A percentile compares a stretch with the other conserved stretches of the same genome.
Conservation (phyloP, 371 early-diverging fungal species). For the Mucor piriformis region DNA sequence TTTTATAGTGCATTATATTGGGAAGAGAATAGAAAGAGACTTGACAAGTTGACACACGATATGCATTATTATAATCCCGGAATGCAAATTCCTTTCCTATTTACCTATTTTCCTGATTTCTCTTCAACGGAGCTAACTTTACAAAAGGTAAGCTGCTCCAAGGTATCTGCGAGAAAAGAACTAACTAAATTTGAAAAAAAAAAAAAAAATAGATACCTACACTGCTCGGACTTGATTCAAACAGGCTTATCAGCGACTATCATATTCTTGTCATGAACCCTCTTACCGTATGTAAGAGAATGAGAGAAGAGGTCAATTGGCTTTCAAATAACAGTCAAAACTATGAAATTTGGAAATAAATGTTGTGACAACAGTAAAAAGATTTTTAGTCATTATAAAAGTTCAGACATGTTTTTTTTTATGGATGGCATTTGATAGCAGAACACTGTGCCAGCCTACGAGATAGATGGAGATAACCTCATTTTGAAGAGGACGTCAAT, state of each 20-base stretch:
- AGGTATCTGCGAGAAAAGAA: too few relatives aligned
- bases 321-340: conserved; percentile 8
- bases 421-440: too few relatives aligned
- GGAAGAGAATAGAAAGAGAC: conserved; percentile 22
- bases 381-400: too few relatives aligned
- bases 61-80: conserved; percentile 25
- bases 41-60: conserved; percentile 16
- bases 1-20: conserved; percentile 23
- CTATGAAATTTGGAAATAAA: too few relatives aligned
- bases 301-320: conserved; percentile 40
- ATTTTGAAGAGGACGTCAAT: too few relatives aligned
- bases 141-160: conserved; percentile 23
- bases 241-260: conserved; percentile 22
- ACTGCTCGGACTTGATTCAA: conserved; percentile 16
- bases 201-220: conserved; percentile 25
- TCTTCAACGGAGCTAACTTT: conserved; percentile 7
- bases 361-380: too few relatives aligned
- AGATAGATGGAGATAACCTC: too few relatives aligned
- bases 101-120: conserved; percentile 38
- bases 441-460: too few relatives aligned
- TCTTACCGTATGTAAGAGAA: conserved; percentile 21
- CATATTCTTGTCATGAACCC: conserved; percentile 44
- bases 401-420: too few relatives aligned
- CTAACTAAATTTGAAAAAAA: too few relatives aligned
- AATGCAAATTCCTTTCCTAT: conserved; percentile 25